Base-by-base conservation (phyloP, 2,329 filamentous ascomycete genomes). In the Microsporum audouinii region DNA sequence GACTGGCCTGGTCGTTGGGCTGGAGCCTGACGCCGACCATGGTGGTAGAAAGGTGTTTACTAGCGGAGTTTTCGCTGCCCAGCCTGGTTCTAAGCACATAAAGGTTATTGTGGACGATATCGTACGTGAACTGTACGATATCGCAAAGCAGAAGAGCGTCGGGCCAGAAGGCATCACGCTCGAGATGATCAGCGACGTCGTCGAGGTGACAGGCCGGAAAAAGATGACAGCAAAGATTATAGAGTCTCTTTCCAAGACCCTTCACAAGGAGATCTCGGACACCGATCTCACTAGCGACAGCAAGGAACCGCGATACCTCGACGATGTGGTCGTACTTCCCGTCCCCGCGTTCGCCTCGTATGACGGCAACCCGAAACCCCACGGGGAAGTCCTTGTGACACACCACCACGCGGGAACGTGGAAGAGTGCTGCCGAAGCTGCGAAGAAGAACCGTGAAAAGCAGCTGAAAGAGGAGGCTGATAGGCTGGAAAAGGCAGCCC, bases 1-100 rank as follows among this genome's bases (percentile, higher is more conserved):
- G 1, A 66, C 72, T 1, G 65, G 66, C 7, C 61, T 76, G 2
- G 71, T 77, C 0, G 69, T 77, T 3, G 76, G 76, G 1, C 68
- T 74, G 59, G 75, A 76, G 56, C 72, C 73, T 38, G 74, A 77
- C 59, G 66, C 51, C 8, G 27, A 56, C 17, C 59, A 39, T 58
- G 43, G 17, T 5, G 41, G 49, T 12, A 49, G 49, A 27, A 61
- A 60, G 17, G 65, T 69, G 31, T 66, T 69, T 23, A 67, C 65
- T 45, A 69, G 67, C 56, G 68, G 66, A 65, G 64, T 64, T 8
- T 69, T 69, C 33, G 63, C 63, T 2, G 67, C 63, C 1, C 49
- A 51, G 29, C 64, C 66, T 3, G 63, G 60, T 3, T 68, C 66
- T 3, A 65, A 62, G 8, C 66, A 66, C 60, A 53, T 69, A 5